Base-by-base conservation (phyloP, 2,329 filamentous ascomycete species). In the Botrytis sinoallii region DNA sequence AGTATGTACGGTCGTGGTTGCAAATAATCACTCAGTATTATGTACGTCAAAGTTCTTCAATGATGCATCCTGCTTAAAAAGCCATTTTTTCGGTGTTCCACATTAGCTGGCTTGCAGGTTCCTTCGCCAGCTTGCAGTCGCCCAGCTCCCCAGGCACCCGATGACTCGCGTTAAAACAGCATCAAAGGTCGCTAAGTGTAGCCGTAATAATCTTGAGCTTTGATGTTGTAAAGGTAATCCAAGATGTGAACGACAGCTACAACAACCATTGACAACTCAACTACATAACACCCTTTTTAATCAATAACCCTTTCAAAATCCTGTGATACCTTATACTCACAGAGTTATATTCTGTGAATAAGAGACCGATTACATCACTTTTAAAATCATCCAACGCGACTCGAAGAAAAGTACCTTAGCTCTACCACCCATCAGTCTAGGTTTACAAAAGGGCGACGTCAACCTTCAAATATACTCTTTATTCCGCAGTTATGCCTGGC, bases 401-500 rank as follows among this genome's bases (percentile, higher is more conserved):
- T 61, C 22, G 40, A 70, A 70, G 52, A 32, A 63, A 63, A 38
- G 66, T 59, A 57, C 25, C n/a, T 44, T 32, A 59, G 48, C 52
- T 69, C 48, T 32, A 29, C 46, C 48, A 57, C 35, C 38, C 48
- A 57, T 18, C 38, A 69, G 18, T 57, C 38, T 75, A 78, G 76
- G 76, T 79, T 57, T 75, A 79, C 70, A 73, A 76, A 75, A 79
- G 76, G 77, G 76, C 79, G 77, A 76, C 76, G 76, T 75, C 71
- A 74, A 73, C 74, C 76, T 76, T 75, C 73, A 70, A 65, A 76
- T 69, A 71, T 74, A 72, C 40, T 61, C 40, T 60, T 29, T 46
- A 44, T 70, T 70, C 16, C 32, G 46, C 60, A 79, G 81, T 80
- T 75, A 93, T 93, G 91, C 90, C 90, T 79, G 88, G 91, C 83